Evolutionary conservation across 1,284 basidiomycete species (phyloP), one percentile per base, ranked within the genome.

Genomic region (Crepidotus sp.): DNA sequence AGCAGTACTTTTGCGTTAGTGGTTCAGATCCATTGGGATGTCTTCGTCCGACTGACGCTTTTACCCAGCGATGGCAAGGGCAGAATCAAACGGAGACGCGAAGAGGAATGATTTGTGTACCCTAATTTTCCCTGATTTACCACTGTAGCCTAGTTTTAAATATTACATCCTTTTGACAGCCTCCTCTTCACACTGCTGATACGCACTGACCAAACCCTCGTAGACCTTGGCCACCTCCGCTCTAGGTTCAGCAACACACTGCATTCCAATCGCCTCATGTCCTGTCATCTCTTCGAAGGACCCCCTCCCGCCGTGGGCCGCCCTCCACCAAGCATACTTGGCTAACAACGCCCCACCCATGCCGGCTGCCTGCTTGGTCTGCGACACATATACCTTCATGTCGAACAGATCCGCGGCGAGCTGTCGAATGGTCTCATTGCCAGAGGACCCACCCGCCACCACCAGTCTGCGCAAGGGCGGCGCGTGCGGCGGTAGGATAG

Each of bases 401-500:
- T 73, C 74, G 45, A 94, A 81, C 7, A 91, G 71, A 61, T 93
- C 83, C 14, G 90, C 83, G 27, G 81, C 79, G 38, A 89, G 63
- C 54, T 85, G 83, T 24, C 79, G 74, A 57, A 93, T 85, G 25
- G 77, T 74, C 26, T 67, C 63, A 60, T 94, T 94, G 6, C 74
- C 73, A 4, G 84, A 85, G 0, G 86, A 81, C 13, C 90, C 90
- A 19, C 90, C 90, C 0, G 85, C 83, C 25, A 89, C 70, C 49
- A 91, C 79, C 40, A 93, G 73, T 19, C 85, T 70, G 37, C 74
- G 71, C 22, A 91, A 68, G 19, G 67, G 77, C 22, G 72, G 70
- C 11, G 77, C 65, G 54, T 75, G 61, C 9, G 67, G 61, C 0
- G 80, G 80, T 18, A 88, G 64, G 55, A 88, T 84, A n/a, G 73